phyloP scores from a whole-genome alignment of 139 green algal species.

The Tetradesmus lagerheimii region DNA sequence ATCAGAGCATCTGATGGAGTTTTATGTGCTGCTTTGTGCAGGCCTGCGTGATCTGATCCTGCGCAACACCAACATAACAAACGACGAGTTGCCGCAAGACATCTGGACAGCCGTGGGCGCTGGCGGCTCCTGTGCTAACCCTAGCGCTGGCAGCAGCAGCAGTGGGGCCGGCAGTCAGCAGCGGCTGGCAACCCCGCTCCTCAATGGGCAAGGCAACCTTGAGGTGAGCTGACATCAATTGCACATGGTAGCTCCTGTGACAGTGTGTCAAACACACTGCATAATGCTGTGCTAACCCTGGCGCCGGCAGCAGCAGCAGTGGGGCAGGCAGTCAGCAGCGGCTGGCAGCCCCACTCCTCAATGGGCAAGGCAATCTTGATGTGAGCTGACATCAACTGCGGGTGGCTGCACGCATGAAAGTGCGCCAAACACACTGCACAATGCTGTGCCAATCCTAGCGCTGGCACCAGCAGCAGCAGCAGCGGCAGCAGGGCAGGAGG shows the following conservation, averaged over 20 bases:
- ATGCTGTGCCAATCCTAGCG: too few species aligned
- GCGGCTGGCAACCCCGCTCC: background rate
- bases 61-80: conserved; percentile 14
- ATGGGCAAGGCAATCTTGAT: background rate
- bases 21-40: too few species aligned
- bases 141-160: background rate
- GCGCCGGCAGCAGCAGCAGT: background rate
- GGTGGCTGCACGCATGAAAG: too few species aligned
- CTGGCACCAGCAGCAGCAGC: too few species aligned
- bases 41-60: conserved; percentile 7
- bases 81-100: background rate
- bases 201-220: background rate
- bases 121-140: background rate
- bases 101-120: conserved; percentile 26
- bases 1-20: too few species aligned
- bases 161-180: background rate
- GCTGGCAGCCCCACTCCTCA: background rate
- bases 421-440: too few species aligned
- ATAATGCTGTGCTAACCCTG: background rate
- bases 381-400: background rate
- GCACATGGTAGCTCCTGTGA: too few species aligned
- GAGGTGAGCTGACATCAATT: background rate
- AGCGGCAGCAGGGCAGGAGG: too few species aligned
- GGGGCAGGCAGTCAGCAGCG: background rate
- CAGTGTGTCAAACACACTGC: too few species aligned